Evolutionary conservation across 106 monocot genomes (phyloP).

Genomic region (Iris macrosiphon): DNA sequence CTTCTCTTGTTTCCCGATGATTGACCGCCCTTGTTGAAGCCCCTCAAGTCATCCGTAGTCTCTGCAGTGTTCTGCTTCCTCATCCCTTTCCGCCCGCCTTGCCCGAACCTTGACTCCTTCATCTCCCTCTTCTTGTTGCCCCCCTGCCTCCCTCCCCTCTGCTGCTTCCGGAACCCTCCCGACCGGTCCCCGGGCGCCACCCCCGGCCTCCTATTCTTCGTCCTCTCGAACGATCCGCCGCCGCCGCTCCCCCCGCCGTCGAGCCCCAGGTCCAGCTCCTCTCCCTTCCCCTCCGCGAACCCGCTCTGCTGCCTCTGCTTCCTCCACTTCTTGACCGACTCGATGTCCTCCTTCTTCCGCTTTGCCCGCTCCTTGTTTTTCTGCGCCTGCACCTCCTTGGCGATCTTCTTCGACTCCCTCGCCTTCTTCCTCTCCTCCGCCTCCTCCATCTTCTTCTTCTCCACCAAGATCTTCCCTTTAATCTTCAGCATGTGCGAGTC

Average conservation of each 20-base stretch:
- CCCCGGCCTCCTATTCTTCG: constrained; percentile 48
- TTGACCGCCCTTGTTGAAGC: constrained; percentile 48
- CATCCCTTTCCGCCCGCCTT: constrained; percentile 81
- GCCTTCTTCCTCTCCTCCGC: constrained; percentile 88
- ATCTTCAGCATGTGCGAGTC: constrained; percentile 87
- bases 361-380: constrained; percentile 73
- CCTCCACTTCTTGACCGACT: constrained; percentile 92
- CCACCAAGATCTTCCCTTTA: constrained; percentile 60
- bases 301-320: constrained; percentile 88
- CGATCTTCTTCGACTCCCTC: constrained; percentile 78
- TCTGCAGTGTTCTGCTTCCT: constrained; percentile 91
- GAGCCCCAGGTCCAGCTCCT: constrained; percentile 33
- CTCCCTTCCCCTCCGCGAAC: constrained; percentile 43
- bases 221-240: constrained; percentile 17
- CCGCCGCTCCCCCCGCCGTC: constrained; percentile 29
- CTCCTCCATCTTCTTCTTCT: constrained; percentile 94
- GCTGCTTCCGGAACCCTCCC: constrained; percentile 33
- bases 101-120: constrained; percentile 64
- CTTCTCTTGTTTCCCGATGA: constrained; percentile 13
- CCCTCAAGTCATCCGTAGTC: constrained; percentile 59
- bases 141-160: constrained; percentile 10
- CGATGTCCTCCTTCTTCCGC: constrained; percentile 82
- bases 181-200: constrained; percentile 72
- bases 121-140: constrained; percentile 42
- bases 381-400: constrained; percentile 75